Conservation (phyloP, 495 filamentous ascomycete species). For the Aspergillus egyptiacus region DNA sequence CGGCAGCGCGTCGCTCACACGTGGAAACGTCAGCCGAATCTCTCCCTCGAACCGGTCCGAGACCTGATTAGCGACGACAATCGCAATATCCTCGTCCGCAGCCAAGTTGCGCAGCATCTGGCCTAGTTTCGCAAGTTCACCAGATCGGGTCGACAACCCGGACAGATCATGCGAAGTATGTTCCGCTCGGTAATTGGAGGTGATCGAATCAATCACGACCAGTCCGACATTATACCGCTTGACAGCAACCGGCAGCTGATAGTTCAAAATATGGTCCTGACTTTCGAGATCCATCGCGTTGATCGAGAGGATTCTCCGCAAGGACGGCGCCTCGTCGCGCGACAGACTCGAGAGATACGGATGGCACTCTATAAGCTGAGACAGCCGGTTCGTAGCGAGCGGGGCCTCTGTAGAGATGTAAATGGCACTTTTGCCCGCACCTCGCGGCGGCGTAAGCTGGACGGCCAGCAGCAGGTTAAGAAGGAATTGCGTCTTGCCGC, state of each 20-base stretch:
- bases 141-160: conserved; percentile 45
- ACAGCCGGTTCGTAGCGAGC: conserved; percentile 70
- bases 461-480: conserved; percentile 74
- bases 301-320: conserved; percentile 67
- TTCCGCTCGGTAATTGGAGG: conserved; percentile 91
- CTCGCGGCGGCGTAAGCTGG: conserved; percentile 69
- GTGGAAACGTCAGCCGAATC: conserved; percentile 1
- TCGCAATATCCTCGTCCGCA: conserved; percentile 61
- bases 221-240: conserved; percentile 67
- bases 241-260: conserved; percentile 84
- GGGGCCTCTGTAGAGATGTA: conserved; percentile 96
- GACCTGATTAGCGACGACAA: conserved; percentile 96
- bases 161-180: conserved; percentile 41
- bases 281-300: conserved; percentile 87
- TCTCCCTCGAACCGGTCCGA: conserved; percentile 67
- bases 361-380: conserved; percentile 67
- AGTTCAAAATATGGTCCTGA: conserved; percentile 90
- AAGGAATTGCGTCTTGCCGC: conserved; percentile 94
- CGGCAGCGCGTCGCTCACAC: neutral
- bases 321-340: conserved; percentile 50
- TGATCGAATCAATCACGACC: conserved; percentile 81
- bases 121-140: conserved; percentile 72
- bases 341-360: conserved; percentile 51
- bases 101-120: conserved; percentile 69
- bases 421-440: conserved; percentile 62